Base-by-base conservation (phyloP, 805 yeast genomes). In the Kodamaea hsintzibuensis region DNA sequence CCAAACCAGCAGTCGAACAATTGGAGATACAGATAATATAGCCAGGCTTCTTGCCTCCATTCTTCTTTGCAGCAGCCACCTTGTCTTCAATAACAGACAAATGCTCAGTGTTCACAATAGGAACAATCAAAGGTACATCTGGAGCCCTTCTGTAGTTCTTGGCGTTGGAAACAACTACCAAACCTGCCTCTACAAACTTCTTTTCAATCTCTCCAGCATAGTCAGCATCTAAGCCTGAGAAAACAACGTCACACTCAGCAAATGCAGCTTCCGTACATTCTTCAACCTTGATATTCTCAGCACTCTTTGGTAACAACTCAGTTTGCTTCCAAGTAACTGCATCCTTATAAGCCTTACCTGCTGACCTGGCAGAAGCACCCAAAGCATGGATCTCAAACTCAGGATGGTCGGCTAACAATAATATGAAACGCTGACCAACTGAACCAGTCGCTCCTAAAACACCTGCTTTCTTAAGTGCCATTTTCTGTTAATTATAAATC, bases 371-470 rank as follows among this genome's bases (percentile, higher is more conserved):
- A 17, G 97, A 90, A 3, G 99, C 99, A 62, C 99, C 99, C 52
- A 95, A 77, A 7, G 84, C 95, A 54, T 82, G 79, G 45, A 95
- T 73, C 70, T 91, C 91, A 64, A 95, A 91, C 56, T 90, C 90
- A 22, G 98, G 98, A 69, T 95, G 98, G 57, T 88, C 76, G 2
- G 91, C 82, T 58, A 95, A 78, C 48, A 95, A 77, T 47, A 93
- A 77, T 57, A 95, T 92, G 69, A 95, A 95, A 62, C 98, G 82
- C 73, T 95, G 99, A 54, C 99, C 99, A 39, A 95, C 99, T 43
- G 96, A 86, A 51, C 99, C 99, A 10, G 99, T 93, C 60, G 98
- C 98, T 49, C 99, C 99, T 57, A 93, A 79, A 62, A 95, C 98
- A 77, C 99, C 99, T 18, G 84, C 86, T 70, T 81, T 82, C 57